phyloP scores from a whole-genome alignment of 805 yeast species.

The Zygotorulaspora sp. region DNA sequence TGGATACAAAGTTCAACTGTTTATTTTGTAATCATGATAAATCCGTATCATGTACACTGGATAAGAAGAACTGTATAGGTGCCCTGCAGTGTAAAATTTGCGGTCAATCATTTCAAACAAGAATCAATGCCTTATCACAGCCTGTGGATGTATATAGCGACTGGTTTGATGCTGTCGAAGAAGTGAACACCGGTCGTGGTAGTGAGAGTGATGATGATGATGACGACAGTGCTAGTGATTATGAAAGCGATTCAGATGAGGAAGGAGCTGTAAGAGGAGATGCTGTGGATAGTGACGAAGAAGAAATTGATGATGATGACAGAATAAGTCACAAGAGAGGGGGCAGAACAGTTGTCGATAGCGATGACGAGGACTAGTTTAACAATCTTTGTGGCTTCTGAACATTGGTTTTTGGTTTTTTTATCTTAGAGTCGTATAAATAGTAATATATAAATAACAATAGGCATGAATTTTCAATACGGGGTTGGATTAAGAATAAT shows the following conservation, averaged over 20 bases:
- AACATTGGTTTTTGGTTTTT: neutral
- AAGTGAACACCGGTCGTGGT: constrained; percentile 41
- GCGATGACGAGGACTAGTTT: constrained; percentile 24
- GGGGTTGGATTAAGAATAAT: neutral
- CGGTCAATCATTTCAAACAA: constrained; percentile 88
- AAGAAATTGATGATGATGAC: constrained; percentile 19
- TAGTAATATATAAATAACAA: constrained; percentile 2
- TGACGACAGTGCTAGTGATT: constrained; percentile 33
- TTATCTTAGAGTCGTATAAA: constrained; percentile 1
- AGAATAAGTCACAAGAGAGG: constrained; percentile 17
- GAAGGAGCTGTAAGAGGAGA: constrained; percentile 26
- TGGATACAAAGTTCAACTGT: constrained; percentile 84
- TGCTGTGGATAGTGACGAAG: constrained; percentile 21
- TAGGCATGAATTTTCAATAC: constrained; percentile 2
- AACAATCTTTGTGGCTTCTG: too few relatives aligned
- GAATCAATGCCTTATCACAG: constrained; percentile 69
- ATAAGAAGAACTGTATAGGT: constrained; percentile 81
- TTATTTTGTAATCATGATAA: constrained; percentile 93
- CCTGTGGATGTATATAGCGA: constrained; percentile 95
- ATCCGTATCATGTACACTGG: constrained; percentile 82
- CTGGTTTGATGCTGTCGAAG: constrained; percentile 96
- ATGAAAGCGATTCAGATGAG: constrained; percentile 37
- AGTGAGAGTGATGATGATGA: constrained; percentile 35
- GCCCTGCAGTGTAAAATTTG: constrained; percentile 85
- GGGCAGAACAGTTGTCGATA: constrained; percentile 20